Conservation (phyloP, 2,329 filamentous ascomycete genomes). For the Colletotrichum zoysiae region DNA sequence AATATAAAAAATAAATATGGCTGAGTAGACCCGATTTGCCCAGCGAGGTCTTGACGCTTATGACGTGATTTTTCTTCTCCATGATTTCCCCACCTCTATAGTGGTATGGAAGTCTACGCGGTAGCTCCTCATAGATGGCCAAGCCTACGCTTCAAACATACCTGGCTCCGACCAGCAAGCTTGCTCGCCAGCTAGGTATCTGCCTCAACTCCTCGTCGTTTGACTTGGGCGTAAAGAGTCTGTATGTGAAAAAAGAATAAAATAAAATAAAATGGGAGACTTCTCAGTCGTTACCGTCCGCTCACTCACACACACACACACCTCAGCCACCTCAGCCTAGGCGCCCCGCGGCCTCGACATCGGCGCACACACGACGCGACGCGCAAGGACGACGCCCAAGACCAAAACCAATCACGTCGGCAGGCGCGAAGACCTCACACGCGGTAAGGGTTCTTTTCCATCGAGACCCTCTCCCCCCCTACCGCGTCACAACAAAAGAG, state of each 20-base stretch:
- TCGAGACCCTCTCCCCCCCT: neutral
- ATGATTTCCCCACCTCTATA: too few species aligned
- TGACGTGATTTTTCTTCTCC: neutral
- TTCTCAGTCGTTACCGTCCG: too few species aligned
- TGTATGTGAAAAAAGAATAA: neutral
- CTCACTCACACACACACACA: neutral
- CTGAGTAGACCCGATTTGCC: neutral
- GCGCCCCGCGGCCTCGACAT: neutral
- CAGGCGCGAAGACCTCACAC: neutral
- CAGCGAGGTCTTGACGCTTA: too few species aligned
- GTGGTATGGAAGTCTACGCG: neutral
- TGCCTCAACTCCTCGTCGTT: neutral
- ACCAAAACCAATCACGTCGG: neutral
- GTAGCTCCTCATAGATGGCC: neutral
- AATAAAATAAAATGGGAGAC: too few species aligned
- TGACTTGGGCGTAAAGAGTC: neutral
- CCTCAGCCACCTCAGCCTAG: neutral
- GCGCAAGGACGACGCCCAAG: neutral
- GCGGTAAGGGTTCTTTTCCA: neutral
- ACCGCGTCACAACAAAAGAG: neutral
- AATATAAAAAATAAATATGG: neutral
- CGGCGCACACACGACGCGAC: neutral
- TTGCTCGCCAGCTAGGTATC: neutral
- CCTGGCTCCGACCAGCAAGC: neutral
- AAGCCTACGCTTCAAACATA: neutral